Evolutionary conservation across 208 protist species (phyloP).

Genomic region (Trypanosoma mega): DNA sequence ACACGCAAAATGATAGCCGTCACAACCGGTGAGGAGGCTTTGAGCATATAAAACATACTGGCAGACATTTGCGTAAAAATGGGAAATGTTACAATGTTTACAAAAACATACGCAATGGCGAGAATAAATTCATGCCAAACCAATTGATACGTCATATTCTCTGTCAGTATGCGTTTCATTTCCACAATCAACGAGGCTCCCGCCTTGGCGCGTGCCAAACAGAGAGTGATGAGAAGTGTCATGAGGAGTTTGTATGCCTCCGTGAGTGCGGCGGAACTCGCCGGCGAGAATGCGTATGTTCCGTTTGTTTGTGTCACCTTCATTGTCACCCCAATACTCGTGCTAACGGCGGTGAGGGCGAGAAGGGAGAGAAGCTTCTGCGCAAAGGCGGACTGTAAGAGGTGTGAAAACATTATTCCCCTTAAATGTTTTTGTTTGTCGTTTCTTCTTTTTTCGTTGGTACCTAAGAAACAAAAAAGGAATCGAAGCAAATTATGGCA

Average conservation of each 20-base stretch:
- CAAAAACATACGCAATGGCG: conserved; percentile 8
- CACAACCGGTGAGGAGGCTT: conserved; percentile 20
- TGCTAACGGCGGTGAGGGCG: conserved; percentile 5
- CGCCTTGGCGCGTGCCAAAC: background rate
- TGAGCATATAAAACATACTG: conserved; percentile 19
- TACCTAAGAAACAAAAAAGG: no score
- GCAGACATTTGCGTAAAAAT: conserved; percentile 17
- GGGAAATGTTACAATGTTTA: conserved; percentile 20
- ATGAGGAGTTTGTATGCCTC: conserved; percentile 17
- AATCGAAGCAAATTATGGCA: no score
- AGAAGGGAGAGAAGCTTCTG: conserved; percentile 3
- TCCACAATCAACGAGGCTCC: background rate
- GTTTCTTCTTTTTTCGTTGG: no score
- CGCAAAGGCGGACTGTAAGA: conserved; percentile 5
- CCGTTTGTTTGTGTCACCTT: conserved; percentile 16
- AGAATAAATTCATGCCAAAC: conserved; percentile 9
- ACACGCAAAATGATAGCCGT: conserved; percentile 15
- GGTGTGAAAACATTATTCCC: no score
- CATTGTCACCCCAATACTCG: conserved; percentile 5
- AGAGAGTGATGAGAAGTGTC: conserved; percentile 1
- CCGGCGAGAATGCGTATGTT: conserved; percentile 9
- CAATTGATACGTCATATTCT: conserved; percentile 10
- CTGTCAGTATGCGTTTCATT: conserved; percentile 10
- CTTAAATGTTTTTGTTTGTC: no score
- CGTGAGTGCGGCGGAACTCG: conserved; percentile 9